Base-by-base conservation (phyloP, 2,329 filamentous ascomycete species). In the Curvularia spicifera region DNA sequence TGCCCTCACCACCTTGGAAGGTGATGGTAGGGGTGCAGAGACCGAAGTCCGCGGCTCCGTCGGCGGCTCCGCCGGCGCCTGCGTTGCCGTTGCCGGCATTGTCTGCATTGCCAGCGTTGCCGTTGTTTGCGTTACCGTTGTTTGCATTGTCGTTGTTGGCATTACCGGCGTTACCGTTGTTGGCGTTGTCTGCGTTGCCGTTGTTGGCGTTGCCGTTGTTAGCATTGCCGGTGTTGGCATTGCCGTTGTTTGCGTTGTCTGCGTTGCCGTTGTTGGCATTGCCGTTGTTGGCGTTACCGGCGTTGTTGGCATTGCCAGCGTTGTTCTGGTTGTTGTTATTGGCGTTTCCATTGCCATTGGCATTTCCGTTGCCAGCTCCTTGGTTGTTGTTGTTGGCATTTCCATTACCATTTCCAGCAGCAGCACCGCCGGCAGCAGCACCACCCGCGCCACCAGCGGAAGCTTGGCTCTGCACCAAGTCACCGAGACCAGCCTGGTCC, bases 401-500 rank as follows among this genome's bases (percentile, higher is more conserved):
- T 7, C 28, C 28, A 31, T 29, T 46, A 9, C 24, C 9, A 22
- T 58, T 43, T 43, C 52, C 28, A 44, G 47, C 31, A 18, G 12
- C 29, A n/a, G 33, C 22, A 7, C 53, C 60, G 2, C 66, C 70
- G 40, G 60, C 71, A 46, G 58, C 69, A 15, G 59, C 68, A 37
- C 60, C 72, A 28, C 72, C 77, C 26, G 74, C 75, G 55, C 72
- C 76, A 24, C 66, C 68, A 57, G 64, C 72, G 5, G 72, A 73
- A 9, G 75, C 78, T 53, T 78, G 75, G 20, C 78, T 71, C 13
- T 64, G 71, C 2, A 84, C 85, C 65, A 91, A 87, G 75, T 87
- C 86, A 63, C 80, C 80, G 70, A 90, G 88, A 12, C 88, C 88
- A 56, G 87, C 82, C 22, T 83, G 84, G 48, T 76, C 78, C 76